Conservation (phyloP, 1,284 basidiomycete genomes). For the Termitomyces sp. region DNA sequence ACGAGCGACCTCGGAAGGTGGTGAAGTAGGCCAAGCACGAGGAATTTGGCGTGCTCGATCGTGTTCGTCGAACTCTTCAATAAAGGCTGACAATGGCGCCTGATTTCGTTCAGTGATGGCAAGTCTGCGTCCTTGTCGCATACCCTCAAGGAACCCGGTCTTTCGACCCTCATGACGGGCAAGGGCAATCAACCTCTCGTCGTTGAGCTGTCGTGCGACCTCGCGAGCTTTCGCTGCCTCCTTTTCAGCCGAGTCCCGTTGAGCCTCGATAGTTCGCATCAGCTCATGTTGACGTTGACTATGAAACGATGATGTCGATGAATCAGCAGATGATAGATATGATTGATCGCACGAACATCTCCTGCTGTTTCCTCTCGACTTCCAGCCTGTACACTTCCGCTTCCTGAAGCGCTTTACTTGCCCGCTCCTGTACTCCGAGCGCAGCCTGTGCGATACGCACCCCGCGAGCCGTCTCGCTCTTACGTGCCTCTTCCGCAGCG, state of each 20-base stretch:
- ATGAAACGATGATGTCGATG: background rate
- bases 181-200: conserved; percentile 25
- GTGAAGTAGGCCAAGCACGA: background rate
- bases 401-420: conserved; percentile 25
- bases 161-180: conserved; percentile 33
- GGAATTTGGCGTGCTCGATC: background rate
- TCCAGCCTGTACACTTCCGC: conserved; percentile 25
- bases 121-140: conserved; percentile 27
- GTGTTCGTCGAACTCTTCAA: conserved; percentile 12
- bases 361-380: conserved; percentile 24
- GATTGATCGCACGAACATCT: conserved; percentile 21
- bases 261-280: conserved; percentile 24
- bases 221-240: conserved; percentile 27
- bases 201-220: conserved; percentile 28
- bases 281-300: conserved; percentile 24
- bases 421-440: conserved; percentile 26
- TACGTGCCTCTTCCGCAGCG: conserved; percentile 22
- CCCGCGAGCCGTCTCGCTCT: conserved; percentile 21
- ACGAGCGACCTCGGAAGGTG: background rate
- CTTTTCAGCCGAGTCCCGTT: conserved; percentile 30
- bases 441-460: conserved; percentile 24
- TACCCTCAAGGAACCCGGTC: conserved; percentile 31
- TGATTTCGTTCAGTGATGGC: conserved; percentile 10
- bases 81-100: conserved; percentile 13
- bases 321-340: background rate